phyloP scores from a whole-genome alignment of 2,329 filamentous ascomycete species.

The Thielaviopsis musarum region DNA sequence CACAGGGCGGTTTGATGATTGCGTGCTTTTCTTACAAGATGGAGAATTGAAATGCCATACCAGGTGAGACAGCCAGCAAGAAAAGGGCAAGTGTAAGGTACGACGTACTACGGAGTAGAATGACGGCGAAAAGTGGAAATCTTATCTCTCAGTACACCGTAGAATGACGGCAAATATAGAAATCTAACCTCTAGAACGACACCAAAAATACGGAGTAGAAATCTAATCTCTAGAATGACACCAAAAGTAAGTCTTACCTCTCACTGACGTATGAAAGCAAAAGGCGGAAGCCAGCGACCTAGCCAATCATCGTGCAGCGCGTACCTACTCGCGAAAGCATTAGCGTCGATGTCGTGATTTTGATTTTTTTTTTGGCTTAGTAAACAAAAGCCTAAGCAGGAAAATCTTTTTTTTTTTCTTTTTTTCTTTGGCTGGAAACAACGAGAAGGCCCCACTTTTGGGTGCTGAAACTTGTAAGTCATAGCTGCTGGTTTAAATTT shows the following conservation, averaged over 20 bases:
- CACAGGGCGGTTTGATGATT: neutral
- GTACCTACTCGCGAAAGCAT: slow-evolving; percentile 26
- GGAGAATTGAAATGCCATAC: neutral
- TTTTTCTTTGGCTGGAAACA: neutral
- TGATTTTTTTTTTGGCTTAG: neutral
- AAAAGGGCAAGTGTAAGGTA: too few relatives aligned
- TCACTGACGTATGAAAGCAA: neutral
- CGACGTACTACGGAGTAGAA: too few relatives aligned
- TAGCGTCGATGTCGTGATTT: slow-evolving; percentile 37
- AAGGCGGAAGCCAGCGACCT: neutral
- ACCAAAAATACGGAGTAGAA: neutral
- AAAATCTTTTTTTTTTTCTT: neutral
- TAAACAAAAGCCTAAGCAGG: too few relatives aligned
- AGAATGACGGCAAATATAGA: too few relatives aligned
- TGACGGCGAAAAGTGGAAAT: too few relatives aligned
- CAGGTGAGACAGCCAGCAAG: too few relatives aligned
- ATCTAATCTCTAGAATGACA: too few relatives aligned
- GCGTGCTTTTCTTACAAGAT: neutral
- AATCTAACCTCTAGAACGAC: too few relatives aligned
- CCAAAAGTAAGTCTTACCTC: too few relatives aligned
- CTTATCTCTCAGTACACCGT: too few relatives aligned
- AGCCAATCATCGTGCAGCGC: slow-evolving; percentile 20
- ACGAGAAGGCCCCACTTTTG: neutral
- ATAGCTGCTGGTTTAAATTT: neutral
- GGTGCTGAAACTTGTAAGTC: neutral